Conservation (phyloP, 306 rosid genomes). For the Glycyrrhiza uralensis region DNA sequence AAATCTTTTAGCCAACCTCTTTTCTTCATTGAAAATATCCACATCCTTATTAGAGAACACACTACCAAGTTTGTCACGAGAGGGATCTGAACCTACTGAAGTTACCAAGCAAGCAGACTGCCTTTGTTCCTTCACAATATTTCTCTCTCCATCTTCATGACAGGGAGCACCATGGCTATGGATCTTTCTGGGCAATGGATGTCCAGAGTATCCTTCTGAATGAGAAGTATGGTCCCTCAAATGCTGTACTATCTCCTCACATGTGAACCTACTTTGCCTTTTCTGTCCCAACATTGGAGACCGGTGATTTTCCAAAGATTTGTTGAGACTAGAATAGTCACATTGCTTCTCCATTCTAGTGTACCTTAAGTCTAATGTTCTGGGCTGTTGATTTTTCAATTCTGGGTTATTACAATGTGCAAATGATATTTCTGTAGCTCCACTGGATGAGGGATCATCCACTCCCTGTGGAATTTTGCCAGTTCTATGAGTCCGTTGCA, state of each 20-base stretch:
- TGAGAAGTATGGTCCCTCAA: constrained; percentile 16
- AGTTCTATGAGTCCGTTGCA: constrained; percentile 11
- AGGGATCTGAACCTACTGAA: constrained; percentile 28
- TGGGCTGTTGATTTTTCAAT: constrained; percentile 23
- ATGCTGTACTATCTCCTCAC: constrained; percentile 30
- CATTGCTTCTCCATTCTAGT: constrained; percentile 25
- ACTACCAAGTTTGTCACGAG: constrained; percentile 7
- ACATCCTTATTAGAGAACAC: constrained; percentile 25
- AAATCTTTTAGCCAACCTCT: constrained; percentile 9
- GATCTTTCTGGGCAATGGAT: constrained; percentile 14
- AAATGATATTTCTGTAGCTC: constrained; percentile 29
- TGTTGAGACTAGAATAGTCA: constrained; percentile 3
- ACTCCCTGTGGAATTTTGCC: constrained; percentile 26
- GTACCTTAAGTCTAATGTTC: constrained; percentile 8
- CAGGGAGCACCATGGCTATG: constrained; percentile 14
- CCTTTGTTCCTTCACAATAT: constrained; percentile 20
- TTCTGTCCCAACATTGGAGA: constrained; percentile 27
- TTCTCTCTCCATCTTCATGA: constrained; percentile 19
- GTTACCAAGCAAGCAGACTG: constrained; percentile 21
- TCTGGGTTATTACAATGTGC: constrained; percentile 8
- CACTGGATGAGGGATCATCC: constrained; percentile 27
- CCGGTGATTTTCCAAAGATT: constrained; percentile 7
- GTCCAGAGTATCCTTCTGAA: constrained; percentile 28
- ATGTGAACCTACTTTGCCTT: constrained; percentile 17
- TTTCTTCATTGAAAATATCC: constrained; percentile 13